Conservation (phyloP, 139 green algal genomes). For the Chlamydomonas sp. region DNA sequence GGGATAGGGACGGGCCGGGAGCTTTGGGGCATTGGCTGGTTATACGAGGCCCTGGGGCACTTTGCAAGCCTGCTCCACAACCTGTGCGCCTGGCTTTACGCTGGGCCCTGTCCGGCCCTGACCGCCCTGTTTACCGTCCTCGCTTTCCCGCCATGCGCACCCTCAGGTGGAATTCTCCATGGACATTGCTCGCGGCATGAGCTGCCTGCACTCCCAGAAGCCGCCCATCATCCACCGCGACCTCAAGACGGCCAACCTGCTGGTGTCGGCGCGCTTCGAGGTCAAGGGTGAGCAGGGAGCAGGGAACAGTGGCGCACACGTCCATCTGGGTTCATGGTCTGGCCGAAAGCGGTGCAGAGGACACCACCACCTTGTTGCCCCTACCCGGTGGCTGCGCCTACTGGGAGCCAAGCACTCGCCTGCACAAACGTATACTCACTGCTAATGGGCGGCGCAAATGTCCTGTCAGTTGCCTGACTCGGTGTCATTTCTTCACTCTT, state of each 20-base stretch:
- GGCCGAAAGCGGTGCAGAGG: no score
- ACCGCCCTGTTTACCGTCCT: no score
- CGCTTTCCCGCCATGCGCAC: neutral
- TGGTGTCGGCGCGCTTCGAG: slow-evolving; percentile 67
- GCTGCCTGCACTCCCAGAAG: slow-evolving; percentile 64
- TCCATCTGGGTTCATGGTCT: no score
- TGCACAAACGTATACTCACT: no score
- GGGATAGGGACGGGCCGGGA: neutral
- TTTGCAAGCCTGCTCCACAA: neutral
- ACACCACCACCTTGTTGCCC: no score
- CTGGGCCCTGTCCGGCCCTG: slow-evolving; percentile 7
- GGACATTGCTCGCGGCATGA: slow-evolving; percentile 70
- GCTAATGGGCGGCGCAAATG: no score
- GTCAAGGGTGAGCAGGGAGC: slow-evolving; percentile 47
- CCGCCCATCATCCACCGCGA: slow-evolving; percentile 66
- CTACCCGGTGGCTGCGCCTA: no score
- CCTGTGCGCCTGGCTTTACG: neutral
- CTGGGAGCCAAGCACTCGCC: no score
- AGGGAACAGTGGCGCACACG: neutral
- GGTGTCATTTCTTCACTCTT: neutral
- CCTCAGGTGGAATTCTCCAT: slow-evolving; percentile 59
- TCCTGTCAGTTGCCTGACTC: neutral
- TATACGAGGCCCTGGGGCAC: no score
- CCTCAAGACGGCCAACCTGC: slow-evolving; percentile 72
- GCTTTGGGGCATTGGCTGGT: neutral